A percentile compares a stretch with the other conserved stretches of the same genome.
Conservation (phyloP, 129 eudicot species). For the Rutidosis leptorrhynchoides region DNA sequence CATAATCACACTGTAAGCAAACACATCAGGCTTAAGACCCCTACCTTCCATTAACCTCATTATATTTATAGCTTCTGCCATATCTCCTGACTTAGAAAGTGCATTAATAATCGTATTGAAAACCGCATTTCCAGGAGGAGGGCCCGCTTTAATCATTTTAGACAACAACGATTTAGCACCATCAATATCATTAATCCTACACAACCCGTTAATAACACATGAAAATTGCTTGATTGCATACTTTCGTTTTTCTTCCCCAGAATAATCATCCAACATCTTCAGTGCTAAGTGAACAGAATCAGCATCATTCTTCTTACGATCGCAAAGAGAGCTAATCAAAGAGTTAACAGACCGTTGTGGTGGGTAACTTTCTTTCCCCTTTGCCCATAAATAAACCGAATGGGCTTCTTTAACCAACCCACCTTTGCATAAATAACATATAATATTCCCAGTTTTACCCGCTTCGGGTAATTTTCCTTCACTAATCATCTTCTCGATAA, state of each 20-base stretch:
- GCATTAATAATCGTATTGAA: too few species aligned
- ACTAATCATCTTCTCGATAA: conserved; percentile 65
- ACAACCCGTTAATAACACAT: conserved; percentile 56
- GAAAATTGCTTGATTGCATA: conserved; percentile 58
- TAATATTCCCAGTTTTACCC: conserved; percentile 51
- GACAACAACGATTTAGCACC: conserved; percentile 55
- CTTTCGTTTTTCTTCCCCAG: conserved; percentile 45
- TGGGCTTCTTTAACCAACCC: conserved; percentile 69
- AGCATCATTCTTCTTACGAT: conserved; percentile 36
- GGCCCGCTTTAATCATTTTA: conserved; percentile 69
- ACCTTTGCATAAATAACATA: conserved; percentile 60
- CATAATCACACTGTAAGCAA: conserved; percentile 67
- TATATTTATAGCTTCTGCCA: conserved; percentile 51
- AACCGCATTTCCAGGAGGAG: conserved; percentile 85
- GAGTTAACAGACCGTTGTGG: conserved; percentile 45
- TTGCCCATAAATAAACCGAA: conserved; percentile 64
- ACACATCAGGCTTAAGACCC: conserved; percentile 86
- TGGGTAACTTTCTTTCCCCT: conserved; percentile 46
- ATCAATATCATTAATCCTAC: conserved; percentile 55
- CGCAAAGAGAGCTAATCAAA: conserved; percentile 60
- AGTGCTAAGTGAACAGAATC: conserved; percentile 51
- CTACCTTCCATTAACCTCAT: conserved; percentile 62
- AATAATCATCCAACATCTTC: conserved; percentile 56
- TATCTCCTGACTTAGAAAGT: conserved; percentile 57
- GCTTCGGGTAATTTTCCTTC: conserved; percentile 47